Conservation (phyloP, 2,329 filamentous ascomycete genomes). For the Fusarium sp. region DNA sequence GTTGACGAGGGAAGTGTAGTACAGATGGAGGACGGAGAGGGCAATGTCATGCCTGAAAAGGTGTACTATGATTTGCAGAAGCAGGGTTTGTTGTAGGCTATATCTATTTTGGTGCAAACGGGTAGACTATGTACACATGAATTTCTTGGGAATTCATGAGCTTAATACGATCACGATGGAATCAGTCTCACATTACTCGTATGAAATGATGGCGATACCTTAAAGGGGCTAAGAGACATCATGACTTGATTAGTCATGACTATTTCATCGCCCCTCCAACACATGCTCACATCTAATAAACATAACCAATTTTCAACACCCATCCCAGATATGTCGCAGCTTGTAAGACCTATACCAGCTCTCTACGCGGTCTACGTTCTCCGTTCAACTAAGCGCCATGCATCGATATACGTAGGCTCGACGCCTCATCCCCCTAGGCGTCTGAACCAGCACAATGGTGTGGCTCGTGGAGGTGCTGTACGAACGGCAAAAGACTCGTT, state of each 20-base stretch:
- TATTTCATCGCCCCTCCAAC: conserved; percentile 42
- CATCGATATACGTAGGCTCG: conserved; percentile 87
- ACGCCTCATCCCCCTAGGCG: conserved; percentile 90
- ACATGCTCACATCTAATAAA: conserved; percentile 37
- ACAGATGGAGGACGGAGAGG: conserved; percentile 98
- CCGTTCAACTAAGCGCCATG: conserved; percentile 80
- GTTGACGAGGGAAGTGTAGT: conserved; percentile 86
- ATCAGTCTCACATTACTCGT: not conserved
- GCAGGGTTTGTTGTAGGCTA: conserved; percentile 79
- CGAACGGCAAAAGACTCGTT: conserved; percentile 76
- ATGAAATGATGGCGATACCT: not conserved
- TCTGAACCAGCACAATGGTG: conserved; percentile 91
- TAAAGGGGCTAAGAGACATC: conserved; percentile 21
- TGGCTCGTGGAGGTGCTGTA: conserved; percentile 82
- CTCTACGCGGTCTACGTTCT: conserved; percentile 96
- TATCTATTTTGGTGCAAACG: conserved; percentile 14
- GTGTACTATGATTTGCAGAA: conserved; percentile 96
- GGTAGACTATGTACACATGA: not conserved
- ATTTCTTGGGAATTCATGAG: not conserved
- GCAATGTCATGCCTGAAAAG: conserved; percentile 99
- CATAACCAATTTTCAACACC: conserved; percentile 17
- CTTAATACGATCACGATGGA: conserved; percentile 2
- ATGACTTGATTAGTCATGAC: conserved; percentile 44
- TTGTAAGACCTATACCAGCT: conserved; percentile 77
- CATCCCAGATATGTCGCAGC: conserved; percentile 55